Evolutionary conservation across 192 early-diverging fungal genomes (phyloP), one percentile per base, ranked within the genome.

Genomic region (Linnemannia schmuckeri): DNA sequence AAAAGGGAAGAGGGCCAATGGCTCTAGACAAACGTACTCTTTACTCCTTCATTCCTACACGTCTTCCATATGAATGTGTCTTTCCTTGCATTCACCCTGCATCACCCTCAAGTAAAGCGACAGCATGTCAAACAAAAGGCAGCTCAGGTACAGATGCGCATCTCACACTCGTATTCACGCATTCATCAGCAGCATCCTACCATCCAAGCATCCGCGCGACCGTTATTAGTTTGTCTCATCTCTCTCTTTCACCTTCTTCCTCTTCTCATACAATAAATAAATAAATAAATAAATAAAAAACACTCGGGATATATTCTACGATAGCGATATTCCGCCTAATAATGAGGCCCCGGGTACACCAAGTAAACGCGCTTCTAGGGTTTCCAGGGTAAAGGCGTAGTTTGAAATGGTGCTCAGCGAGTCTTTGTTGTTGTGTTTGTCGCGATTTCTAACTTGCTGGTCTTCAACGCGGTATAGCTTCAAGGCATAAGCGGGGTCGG

Each of bases 101-200:
- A 6, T 71, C 13, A 41, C 15, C 24, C 15, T 71, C 41, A 44
- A 72, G 18, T 72, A 9, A 44, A 44, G 41, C 55, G 38, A 12
- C 54, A 76, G 8, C 40, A 76, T 76, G 75, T 76, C 75, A 76
- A 76, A 66, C 22, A 76, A 76, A 76, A 76, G 55, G 55, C 33
- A 63, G 38, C 38, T 66, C 75, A 76, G 75, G 75, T 66, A 76
- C 54, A 66, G 57, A 63, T 76, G 55, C 27, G 47, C 49, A 49
- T 73, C 55, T 27, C 20, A 66, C 42, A 41, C 76, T 40, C 63
- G n/a, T 61, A 41, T 15, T 44, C 9, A 40, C 61, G 75, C 57
- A 17, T 68, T 77, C 76, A 77, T 69, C 75, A 76, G 57, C 63
- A 69, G 73, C 33, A 55, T 75, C 73, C 30, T 37, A 52, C 6